Evolutionary conservation across 2,329 filamentous ascomycete species (phyloP), one percentile per base, ranked within the genome.

Genomic region (Tolypocladium tropicale): DNA sequence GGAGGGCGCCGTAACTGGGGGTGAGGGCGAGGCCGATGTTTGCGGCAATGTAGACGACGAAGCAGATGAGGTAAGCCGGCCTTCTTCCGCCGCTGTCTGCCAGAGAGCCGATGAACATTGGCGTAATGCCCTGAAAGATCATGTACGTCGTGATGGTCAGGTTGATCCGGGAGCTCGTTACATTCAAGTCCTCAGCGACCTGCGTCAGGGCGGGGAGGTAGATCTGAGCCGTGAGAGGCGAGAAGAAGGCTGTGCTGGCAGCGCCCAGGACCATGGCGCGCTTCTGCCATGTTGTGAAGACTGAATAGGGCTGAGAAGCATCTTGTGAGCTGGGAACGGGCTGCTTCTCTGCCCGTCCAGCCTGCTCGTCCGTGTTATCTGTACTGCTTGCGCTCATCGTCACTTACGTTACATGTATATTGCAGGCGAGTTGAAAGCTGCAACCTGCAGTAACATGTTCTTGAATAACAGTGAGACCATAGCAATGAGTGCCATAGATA

Each of bases 71-170:
- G 59, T 81, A 84, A 1, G 78, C 78, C 0, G 80, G 80, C 6
- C 81, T 70, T 37, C 81, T 72, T 2, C 82, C 81, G 2, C 72
- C 70, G 2, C 66, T 74, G 62, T 85, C 83, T 1, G 81, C 78
- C 36, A 85, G 67, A 4, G 77, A 76, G 0, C 79, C 81, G 43
- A 83, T 69, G 56, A 84, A 76, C 61, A 78, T 78, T 28, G 83
- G 83, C 1, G 78, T 75, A 14, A 86, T 67, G 23, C 79, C 83
- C 69, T 85, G 83, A 37, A 85, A 77, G 52, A 85, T 76, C 77
- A 81, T 77, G 62, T 81, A 82, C 1, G 76, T 78, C 2, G 78
- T 81, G 43, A 81, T 67, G 7, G 77, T 79, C 37, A 82, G 65
- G 62, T 80, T 81, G 58, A 80, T 74, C 52, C 73, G 61, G 1